A percentile compares a stretch with the other conserved stretches of the same genome.
phyloP scores from a whole-genome alignment of 1,139 yeast species.

The Yamadazyma mexicana region DNA sequence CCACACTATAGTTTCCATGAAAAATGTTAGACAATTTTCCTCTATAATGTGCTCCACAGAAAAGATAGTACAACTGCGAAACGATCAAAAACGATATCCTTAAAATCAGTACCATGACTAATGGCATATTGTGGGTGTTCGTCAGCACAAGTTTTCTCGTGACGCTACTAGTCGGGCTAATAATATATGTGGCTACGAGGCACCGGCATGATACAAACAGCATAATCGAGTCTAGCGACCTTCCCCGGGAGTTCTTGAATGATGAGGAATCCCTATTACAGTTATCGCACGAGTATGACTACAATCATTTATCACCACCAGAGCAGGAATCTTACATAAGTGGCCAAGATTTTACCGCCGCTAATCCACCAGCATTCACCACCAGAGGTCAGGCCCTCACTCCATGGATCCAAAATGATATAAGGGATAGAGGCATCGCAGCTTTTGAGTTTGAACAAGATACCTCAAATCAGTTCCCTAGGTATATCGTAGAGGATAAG shows the following conservation, averaged over 20 bases:
- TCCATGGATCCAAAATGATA: constrained; percentile 28
- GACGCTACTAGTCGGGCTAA: background rate
- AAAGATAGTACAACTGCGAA: constrained; percentile 1
- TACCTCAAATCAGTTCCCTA: constrained; percentile 24
- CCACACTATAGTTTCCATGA: too few species aligned
- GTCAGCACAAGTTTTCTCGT: constrained; percentile 3
- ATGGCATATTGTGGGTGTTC: constrained; percentile 17
- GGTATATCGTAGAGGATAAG: constrained; percentile 57
- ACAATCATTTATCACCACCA: constrained; percentile 40
- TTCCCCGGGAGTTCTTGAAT: constrained; percentile 42
- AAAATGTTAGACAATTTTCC: too few species aligned
- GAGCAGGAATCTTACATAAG: constrained; percentile 39
- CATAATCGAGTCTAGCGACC: constrained; percentile 14
- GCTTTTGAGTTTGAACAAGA: constrained; percentile 48
- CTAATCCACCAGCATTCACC: constrained; percentile 35
- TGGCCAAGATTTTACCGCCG: constrained; percentile 35
- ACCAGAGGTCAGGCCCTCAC: constrained; percentile 36
- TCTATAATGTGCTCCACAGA: background rate
- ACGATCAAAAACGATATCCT: background rate
- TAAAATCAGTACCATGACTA: background rate
- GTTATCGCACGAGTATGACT: constrained; percentile 41
- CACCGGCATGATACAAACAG: background rate
- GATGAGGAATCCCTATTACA: constrained; percentile 41
- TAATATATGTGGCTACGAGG: background rate
- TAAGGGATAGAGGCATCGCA: constrained; percentile 41